Evolutionary conservation across 345 rosid genomes (phyloP).

Genomic region (Erodium maritimum): DNA sequence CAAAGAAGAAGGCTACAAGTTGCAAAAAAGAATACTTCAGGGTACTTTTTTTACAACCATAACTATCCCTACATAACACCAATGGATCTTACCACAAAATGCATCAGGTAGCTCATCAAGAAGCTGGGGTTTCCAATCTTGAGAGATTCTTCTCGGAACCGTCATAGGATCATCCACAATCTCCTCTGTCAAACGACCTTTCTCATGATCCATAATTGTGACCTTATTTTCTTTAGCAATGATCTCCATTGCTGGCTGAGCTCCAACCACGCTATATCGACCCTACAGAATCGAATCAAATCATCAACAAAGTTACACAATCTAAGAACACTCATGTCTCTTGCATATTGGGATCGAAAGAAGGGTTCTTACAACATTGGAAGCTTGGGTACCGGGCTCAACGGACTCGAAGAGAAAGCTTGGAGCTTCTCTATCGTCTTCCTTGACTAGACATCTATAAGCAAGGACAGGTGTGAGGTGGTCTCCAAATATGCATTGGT

Average conservation of each 20-base stretch:
- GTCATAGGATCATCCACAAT: slow-evolving; percentile 68
- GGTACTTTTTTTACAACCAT: too few relatives aligned
- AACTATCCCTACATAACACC: too few relatives aligned
- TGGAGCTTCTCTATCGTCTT: slow-evolving; percentile 75
- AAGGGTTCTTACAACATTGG: slow-evolving; percentile 41
- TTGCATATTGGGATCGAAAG: background rate
- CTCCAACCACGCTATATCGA: slow-evolving; percentile 73
- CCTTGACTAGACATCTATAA: slow-evolving; percentile 77
- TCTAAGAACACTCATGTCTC: background rate
- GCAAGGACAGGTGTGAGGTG: slow-evolving; percentile 84
- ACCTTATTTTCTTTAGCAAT: slow-evolving; percentile 70
- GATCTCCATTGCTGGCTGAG: slow-evolving; percentile 67
- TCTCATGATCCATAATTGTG: slow-evolving; percentile 54
- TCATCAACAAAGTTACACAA: background rate
- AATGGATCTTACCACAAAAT: slow-evolving; percentile 51
- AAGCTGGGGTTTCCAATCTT: slow-evolving; percentile 69
- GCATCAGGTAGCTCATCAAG: slow-evolving; percentile 68
- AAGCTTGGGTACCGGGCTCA: slow-evolving; percentile 48
- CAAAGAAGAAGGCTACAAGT: too few relatives aligned
- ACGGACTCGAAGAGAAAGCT: slow-evolving; percentile 85
- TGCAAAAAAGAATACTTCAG: too few relatives aligned
- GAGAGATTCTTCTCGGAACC: slow-evolving; percentile 50
- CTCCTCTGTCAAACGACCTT: slow-evolving; percentile 43
- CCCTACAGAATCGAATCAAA: slow-evolving; percentile 35
- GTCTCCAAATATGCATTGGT: slow-evolving; percentile 65